A percentile compares a stretch with the other conserved stretches of the same genome.
These are phyloP conservation scores for Wickerhamiella australiensis DNA, from an alignment of 805 yeast genomes.

Conservation along the genomic window DNA sequence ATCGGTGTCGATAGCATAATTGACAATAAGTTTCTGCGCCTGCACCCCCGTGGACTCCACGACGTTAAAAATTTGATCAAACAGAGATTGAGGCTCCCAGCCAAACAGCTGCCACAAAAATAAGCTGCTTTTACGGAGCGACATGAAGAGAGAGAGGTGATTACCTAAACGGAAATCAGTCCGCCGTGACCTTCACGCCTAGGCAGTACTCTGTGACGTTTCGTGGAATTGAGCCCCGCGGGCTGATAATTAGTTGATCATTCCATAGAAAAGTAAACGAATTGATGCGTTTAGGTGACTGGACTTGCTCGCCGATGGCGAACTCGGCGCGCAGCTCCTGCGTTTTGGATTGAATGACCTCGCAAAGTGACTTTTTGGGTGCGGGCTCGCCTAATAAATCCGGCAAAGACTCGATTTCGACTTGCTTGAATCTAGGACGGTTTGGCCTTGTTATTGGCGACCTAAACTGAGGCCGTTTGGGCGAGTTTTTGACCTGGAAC, in stretches of 20 bases:
- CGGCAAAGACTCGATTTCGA: not conserved
- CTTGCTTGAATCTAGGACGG: not conserved
- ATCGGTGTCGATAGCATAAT: not conserved
- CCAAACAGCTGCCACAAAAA: conserved; percentile 77
- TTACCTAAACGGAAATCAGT: not conserved
- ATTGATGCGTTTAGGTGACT: not conserved
- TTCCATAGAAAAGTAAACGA: not conserved
- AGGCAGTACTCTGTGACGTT: not conserved
- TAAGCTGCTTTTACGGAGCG: conserved; percentile 22
- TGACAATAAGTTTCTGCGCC: conserved; percentile 59
- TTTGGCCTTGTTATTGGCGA: not conserved
- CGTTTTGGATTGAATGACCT: not conserved
- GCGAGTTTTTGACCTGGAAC: not conserved
- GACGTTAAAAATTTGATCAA: conserved; percentile 80
- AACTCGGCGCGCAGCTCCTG: not conserved
- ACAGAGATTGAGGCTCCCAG: conserved; percentile 65
- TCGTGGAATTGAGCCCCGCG: not conserved
- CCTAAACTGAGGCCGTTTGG: not conserved
- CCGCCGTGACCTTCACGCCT: not conserved
- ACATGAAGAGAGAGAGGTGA: not conserved
- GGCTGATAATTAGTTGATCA: not conserved
- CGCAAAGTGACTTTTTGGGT: not conserved
- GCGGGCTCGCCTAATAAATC: not conserved
- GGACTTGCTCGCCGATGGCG: not conserved
- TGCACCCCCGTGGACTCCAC: conserved; percentile 70